A percentile compares a stretch with the other conserved stretches of the same genome.
These are phyloP conservation scores for Botrytis paeoniae DNA, from an alignment of 2,329 filamentous ascomycete genomes.

Conservation along the genomic window DNA sequence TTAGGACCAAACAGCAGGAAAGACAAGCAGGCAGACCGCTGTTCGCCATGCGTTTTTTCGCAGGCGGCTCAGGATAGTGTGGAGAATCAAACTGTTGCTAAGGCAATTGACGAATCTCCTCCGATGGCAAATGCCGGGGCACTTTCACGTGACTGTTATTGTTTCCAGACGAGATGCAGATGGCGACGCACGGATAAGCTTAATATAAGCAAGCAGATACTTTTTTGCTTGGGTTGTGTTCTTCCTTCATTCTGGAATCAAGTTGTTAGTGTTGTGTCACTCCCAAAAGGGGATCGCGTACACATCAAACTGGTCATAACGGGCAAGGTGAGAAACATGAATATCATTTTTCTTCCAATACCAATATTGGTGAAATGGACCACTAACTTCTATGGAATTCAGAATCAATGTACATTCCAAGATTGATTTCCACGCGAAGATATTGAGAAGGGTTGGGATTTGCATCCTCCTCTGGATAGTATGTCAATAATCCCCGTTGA, in stretches of 20 bases:
- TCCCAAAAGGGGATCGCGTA: conserved; percentile 16
- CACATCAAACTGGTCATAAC: neutral
- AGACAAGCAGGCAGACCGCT: conserved; percentile 19
- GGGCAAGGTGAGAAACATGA: neutral
- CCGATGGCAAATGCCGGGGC: neutral
- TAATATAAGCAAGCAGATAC: conserved; percentile 19
- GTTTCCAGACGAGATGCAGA: neutral
- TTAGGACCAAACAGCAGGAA: conserved; percentile 2
- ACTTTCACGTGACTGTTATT: conserved; percentile 1
- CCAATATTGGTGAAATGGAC: neutral
- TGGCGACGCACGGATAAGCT: conserved; percentile 17
- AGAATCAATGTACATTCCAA: neutral
- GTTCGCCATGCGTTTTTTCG: conserved; percentile 18
- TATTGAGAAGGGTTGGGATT: neutral
- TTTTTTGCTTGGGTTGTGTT: conserved; percentile 5
- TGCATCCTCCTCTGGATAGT: conserved; percentile 8
- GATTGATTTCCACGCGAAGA: neutral
- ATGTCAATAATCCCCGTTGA: neutral
- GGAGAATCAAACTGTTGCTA: conserved; percentile 13
- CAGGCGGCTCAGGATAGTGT: neutral
- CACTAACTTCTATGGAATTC: neutral
- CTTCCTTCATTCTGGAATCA: conserved; percentile 7
- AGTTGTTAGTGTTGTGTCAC: conserved; percentile 20
- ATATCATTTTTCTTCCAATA: neutral
- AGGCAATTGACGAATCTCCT: conserved; percentile 13